phyloP scores from a whole-genome alignment of 2,329 filamentous ascomycete species.

The Aspergillus sp. region DNA sequence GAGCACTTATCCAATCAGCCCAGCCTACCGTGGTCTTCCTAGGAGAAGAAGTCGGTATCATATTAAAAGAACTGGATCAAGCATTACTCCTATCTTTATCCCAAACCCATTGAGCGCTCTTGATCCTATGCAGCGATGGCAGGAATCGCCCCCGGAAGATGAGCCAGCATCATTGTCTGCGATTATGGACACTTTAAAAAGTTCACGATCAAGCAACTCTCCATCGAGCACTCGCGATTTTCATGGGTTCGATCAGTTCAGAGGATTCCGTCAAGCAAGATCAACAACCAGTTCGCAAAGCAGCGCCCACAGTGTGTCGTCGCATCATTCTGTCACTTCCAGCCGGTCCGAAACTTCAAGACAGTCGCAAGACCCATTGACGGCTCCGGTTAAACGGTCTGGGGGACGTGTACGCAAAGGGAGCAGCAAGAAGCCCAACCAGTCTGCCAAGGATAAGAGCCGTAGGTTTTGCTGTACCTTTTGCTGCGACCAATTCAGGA shows the following conservation, averaged over 20 bases:
- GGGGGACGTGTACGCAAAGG: not conserved
- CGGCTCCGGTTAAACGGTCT: not conserved
- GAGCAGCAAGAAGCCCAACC: not conserved
- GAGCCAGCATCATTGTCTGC: not conserved
- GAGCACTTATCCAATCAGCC: too few relatives aligned
- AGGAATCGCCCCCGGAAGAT: not conserved
- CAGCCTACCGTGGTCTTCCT: not conserved
- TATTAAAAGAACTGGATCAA: not conserved
- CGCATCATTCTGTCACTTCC: not conserved
- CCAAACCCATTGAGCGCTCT: not conserved
- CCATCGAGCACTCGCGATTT: not conserved
- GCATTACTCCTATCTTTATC: not conserved
- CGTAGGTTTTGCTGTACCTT: conserved; percentile 7
- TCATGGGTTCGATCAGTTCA: not conserved
- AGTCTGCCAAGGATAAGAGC: not conserved
- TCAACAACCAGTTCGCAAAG: not conserved
- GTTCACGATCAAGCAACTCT: not conserved
- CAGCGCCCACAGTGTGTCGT: not conserved
- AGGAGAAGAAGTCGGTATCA: not conserved
- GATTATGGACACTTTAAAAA: not conserved
- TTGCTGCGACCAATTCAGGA: conserved; percentile 7
- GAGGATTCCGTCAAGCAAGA: not conserved
- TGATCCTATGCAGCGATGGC: not conserved
- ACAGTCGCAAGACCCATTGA: too few relatives aligned
- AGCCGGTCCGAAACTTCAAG: not conserved